Evolutionary conservation across 805 yeast species (phyloP), one percentile per base, ranked within the genome.

Genomic region (Saturnispora sanitii): DNA sequence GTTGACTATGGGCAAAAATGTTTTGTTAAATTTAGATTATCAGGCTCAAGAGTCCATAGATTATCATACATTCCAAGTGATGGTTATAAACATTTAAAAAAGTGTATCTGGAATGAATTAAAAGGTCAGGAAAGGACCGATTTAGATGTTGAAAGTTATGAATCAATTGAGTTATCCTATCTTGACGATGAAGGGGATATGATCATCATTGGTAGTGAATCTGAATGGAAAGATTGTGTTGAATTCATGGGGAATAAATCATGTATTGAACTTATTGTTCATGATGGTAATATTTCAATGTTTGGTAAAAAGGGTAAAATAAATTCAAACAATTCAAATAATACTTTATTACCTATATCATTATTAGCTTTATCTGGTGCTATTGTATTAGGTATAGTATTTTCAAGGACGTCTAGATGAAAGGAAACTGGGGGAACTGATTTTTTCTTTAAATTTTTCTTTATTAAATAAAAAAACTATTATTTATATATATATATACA

Each of bases 171-270:
- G 0, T 71, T 85, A 39, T 78, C 87, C 42, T 85, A 85, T 49
- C 56, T 78, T 23, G 95, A 86, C 52, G 94, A 85, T 52, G 95
- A 86, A 52, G 82, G 83, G 12, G 95, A 86, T 54, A 62, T 80
- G 12, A 83, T 86, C 19, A 77, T 85, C 1, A 74, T 86, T 29
- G 81, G 92, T 0, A 71, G 82, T 3, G 82, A 80, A 51, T 71
- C 70, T 50, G 95, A 86, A 54, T 67, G 86, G 43, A 53, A 65
- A 17, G 94, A 85, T 48, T 84, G 94, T 55, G 75, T 81, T n/a
- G 57, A 60, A 38, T 68, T 80, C 32, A 68, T 79, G 48, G 64
- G 63, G 40, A 64, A 59, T 39, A 53, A 62, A 33, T 79, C 74
- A 30, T 81, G 82, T 56, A 82, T 84, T 7, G 94, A 84, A 50